These are phyloP conservation scores for Dendrobium officinale DNA, from an alignment of 106 monocot genomes.

Conservation along the genomic window DNA sequence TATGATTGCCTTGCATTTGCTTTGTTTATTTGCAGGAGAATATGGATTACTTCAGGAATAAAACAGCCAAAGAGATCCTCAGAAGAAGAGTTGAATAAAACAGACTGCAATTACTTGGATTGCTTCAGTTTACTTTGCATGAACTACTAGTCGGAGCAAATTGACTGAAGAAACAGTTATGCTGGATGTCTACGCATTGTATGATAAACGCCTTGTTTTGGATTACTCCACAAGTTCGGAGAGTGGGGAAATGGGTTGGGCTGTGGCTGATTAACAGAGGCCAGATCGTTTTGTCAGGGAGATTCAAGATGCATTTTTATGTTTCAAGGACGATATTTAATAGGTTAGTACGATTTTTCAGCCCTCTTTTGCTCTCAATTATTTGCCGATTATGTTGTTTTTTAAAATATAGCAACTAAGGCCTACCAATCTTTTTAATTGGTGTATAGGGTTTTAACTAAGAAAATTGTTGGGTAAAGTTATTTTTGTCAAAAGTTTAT, in stretches of 20 bases:
- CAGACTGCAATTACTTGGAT: too few relatives aligned
- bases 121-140: too few relatives aligned
- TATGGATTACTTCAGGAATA: constrained; percentile 74
- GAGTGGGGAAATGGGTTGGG: neutral
- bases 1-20: neutral
- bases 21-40: constrained; percentile 35
- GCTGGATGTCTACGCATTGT: neutral
- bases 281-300: too few relatives aligned
- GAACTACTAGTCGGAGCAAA: neutral
- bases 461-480: too few relatives aligned
- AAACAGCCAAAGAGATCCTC: constrained; percentile 63
- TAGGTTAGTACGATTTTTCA: neutral
- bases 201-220: neutral
- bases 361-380: too few relatives aligned
- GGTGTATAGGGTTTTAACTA: too few relatives aligned
- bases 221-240: neutral
- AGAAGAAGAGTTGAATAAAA: constrained; percentile 50
- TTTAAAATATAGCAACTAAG: too few relatives aligned
- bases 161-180: neutral
- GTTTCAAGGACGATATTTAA: neutral
- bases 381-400: too few relatives aligned
- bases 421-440: too few relatives aligned
- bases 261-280: too few relatives aligned
- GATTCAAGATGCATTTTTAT: neutral
- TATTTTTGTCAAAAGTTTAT: too few relatives aligned